Percentiles rank a stretch among this genome's conserved stretches.
phyloP scores from a whole-genome alignment of 768 basidiomycete genomes.

The Collybia sordida region DNA sequence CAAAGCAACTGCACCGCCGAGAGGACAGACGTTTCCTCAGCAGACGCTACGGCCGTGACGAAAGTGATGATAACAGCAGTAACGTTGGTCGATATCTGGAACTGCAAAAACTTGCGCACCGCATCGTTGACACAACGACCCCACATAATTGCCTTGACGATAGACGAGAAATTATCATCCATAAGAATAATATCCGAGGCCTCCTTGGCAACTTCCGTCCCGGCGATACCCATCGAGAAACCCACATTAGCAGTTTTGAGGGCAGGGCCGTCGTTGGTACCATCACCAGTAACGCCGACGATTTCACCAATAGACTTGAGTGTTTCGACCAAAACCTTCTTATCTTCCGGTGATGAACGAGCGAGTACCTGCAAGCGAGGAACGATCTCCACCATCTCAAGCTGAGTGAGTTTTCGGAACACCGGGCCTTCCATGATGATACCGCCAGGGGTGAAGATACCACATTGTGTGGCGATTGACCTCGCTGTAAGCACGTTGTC shows the following conservation, averaged over 20 bases:
- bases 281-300: constrained; percentile 96
- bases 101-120: constrained; percentile 96
- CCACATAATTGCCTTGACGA: constrained; percentile 99
- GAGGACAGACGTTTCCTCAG: constrained; percentile 77
- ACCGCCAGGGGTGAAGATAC: constrained; percentile 91
- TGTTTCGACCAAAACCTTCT: constrained; percentile 88
- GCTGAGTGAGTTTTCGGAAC: constrained; percentile 74
- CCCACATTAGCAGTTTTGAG: constrained; percentile 95
- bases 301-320: constrained; percentile 86
- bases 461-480: constrained; percentile 96
- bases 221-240: constrained; percentile 95
- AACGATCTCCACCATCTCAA: constrained; percentile 78
- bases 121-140: constrained; percentile 98
- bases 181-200: constrained; percentile 98
- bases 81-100: constrained; percentile 92
- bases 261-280: constrained; percentile 97
- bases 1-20: constrained; percentile 96
- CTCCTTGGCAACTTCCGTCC: constrained; percentile 98
- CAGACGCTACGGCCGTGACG: constrained; percentile 82
- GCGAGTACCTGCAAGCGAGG: constrained; percentile 96
- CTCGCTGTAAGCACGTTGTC: constrained; percentile 94
- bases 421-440: constrained; percentile 98
- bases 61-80: constrained; percentile 95
- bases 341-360: constrained; percentile 96
- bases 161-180: constrained; percentile 96